Evolutionary conservation across 2,329 filamentous ascomycete genomes (phyloP), one percentile per base, ranked within the genome.

Genomic region (Sporothrix pseudoabietina): DNA sequence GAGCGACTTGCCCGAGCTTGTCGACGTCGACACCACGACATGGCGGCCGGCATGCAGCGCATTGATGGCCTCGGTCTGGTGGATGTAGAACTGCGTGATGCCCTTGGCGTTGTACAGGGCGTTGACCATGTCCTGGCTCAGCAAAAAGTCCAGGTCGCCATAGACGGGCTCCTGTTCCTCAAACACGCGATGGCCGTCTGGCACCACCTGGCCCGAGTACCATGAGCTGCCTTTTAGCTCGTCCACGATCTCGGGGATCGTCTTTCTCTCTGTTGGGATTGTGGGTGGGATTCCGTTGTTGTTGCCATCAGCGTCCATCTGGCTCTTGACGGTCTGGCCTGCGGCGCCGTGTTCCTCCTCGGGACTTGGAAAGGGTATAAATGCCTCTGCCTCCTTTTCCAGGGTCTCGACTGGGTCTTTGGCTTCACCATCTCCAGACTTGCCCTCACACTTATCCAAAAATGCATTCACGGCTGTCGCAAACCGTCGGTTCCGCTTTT

Each of bases 1-100:
- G n/a, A 99, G 84, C 6, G 94, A 98, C 81, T 99, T 99, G 12
- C 96, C 96, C 0, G 96, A 99, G 79, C 93, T 97, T 0, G 96
- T 99, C 0, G 95, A 97, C 0, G 96, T 99, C 1, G 94, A 91
- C 1, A 99, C 91, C 70, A 99, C 95, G 16, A 98, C 94, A 80
- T 98, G 90, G 52, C 91, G 88, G 0, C 94, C 95, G 3, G 91
- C 88, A 72, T 95, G 87, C 1, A 99, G 84, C 74, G 91, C 89
- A 79, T 99, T 99, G 77, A 99, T 93, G 0, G 96, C 96, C 82
- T 97, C 93, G 0, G 94, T 90, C 82, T 99, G 96, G 80, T 99
- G 96, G 0, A 93, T 90, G 79, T 97, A 99, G 52, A 99, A 88
- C 74, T 91, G 87, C 0, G 91, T 93, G 74, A 99, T 98, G 3